Evolutionary conservation across 148 eudicot species (phyloP).

Genomic region (Chenopodium quinoa): DNA sequence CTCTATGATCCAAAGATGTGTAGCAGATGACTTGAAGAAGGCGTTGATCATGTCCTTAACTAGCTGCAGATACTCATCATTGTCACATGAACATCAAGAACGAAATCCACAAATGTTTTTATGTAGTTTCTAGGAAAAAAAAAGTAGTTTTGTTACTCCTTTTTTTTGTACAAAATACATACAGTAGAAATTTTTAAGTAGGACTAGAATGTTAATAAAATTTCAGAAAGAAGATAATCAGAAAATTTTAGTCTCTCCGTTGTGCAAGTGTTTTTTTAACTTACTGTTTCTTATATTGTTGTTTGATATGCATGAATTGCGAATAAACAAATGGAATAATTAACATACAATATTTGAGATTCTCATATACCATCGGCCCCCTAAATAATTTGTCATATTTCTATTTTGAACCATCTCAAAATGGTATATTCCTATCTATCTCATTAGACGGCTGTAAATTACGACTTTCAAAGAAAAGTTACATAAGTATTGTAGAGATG

Average conservation of each 20-base stretch:
- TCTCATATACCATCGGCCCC: background rate
- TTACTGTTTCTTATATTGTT: background rate
- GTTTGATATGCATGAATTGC: background rate
- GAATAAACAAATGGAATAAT: background rate
- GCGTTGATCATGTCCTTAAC: constrained; percentile 20
- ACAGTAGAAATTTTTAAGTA: background rate
- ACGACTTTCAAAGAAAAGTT: background rate
- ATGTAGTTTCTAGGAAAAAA: constrained; percentile 9
- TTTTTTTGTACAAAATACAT: background rate
- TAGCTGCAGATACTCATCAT: constrained; percentile 15
- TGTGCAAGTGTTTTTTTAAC: background rate
- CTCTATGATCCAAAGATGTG: constrained; percentile 18
- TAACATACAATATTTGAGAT: background rate
- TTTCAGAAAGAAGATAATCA: background rate
- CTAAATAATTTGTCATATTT: background rate
- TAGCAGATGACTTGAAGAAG: constrained; percentile 16
- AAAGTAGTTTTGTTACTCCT: background rate
- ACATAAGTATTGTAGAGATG: background rate
- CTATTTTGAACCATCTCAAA: background rate
- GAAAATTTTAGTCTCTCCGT: too few relatives aligned
- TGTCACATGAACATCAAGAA: background rate
- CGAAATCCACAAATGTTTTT: constrained; percentile 1
- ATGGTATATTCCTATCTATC: background rate
- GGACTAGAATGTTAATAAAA: background rate
- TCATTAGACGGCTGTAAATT: background rate